Conservation (phyloP, 2,329 filamentous ascomycete species). For the Beauveria medogensis region DNA sequence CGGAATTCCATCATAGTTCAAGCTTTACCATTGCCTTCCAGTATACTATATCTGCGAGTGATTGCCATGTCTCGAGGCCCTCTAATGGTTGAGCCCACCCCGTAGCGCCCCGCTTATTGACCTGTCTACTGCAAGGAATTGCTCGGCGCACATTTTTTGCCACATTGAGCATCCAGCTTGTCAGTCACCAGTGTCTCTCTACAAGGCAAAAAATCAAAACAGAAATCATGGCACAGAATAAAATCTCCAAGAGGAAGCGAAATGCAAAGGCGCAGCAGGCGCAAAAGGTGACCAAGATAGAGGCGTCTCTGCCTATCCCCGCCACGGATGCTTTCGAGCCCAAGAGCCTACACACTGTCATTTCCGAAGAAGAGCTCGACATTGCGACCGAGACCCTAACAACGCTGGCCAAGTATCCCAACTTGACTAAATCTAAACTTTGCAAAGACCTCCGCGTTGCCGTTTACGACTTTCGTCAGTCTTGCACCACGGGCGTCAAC, state of each 20-base stretch:
- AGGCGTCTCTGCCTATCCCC: constrained; percentile 29
- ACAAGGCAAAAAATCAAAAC: not conserved
- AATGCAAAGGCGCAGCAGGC: constrained; percentile 26
- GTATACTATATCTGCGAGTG: no score
- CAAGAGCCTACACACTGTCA: constrained; percentile 43
- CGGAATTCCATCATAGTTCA: no score
- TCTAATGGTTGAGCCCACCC: no score
- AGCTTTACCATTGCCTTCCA: no score
- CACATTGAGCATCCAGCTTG: not conserved
- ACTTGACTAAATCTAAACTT: constrained; percentile 57
- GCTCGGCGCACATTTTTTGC: not conserved
- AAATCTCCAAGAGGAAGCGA: constrained; percentile 38
- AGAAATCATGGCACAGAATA: constrained; percentile 34
- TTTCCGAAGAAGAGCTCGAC: constrained; percentile 59
- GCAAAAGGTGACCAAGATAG: constrained; percentile 32
- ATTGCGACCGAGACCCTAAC: constrained; percentile 57
- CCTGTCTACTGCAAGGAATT: not conserved
- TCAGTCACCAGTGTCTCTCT: not conserved
- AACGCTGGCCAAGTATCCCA: constrained; percentile 49
- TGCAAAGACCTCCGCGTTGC: constrained; percentile 60
- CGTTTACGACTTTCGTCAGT: constrained; percentile 61
- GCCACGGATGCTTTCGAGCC: constrained; percentile 32
- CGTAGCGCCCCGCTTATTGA: not conserved
- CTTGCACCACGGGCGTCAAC: constrained; percentile 59
- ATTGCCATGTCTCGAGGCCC: not conserved